Evolutionary conservation across 305 asterid species (phyloP), one percentile per base, ranked within the genome.

Genomic region (Ruellia speciosa): DNA sequence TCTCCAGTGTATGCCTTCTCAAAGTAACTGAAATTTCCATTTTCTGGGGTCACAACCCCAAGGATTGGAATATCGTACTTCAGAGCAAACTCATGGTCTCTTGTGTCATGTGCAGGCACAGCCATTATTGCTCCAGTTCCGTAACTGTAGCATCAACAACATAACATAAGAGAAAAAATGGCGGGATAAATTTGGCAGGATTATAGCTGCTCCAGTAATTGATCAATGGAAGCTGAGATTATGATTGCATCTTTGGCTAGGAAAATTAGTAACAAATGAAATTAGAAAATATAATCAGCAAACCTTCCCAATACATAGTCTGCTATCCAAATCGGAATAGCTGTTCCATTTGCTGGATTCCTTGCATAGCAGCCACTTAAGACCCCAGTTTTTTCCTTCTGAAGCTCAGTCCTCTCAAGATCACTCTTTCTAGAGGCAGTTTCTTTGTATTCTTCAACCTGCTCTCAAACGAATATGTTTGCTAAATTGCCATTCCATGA

Each of bases 81-180:
- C 74, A 70, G 61, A 54, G 98, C 87, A 78, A 92, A 92, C 72
- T 88, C 95, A 60, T 85, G 89, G 80, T 92, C 98, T 35, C 98
- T 83, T 18, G 92, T 73, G 72, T 92, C 98, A 74, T 92, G 98
- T 20, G 95, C 96, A 75, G 98, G 98, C 56, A 92, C 98, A 68
- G 96, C 96, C 96, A 92, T 92, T 63, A 92, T 88, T 66, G 96
- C 98, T 79, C 98, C 98, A 39, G 96, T 92, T 20, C 98, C 98
- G 34, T 90, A 90, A 90, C 97, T 90, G 83, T 52, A 55, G 52
- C 66, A 72, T 45, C 51, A 54, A 58, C 20, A 60, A 48, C 73
- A 66, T 40, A 20, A 59, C 16, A 64, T 56, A 67, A 59, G 35
- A 49, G 54, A 60, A 54, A 20, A 43, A 4, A 3, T 6, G 15